A percentile compares a stretch with the other conserved stretches of the same genome.
phyloP scores from a whole-genome alignment of 441 rosid species.

The Sinapis alba region DNA sequence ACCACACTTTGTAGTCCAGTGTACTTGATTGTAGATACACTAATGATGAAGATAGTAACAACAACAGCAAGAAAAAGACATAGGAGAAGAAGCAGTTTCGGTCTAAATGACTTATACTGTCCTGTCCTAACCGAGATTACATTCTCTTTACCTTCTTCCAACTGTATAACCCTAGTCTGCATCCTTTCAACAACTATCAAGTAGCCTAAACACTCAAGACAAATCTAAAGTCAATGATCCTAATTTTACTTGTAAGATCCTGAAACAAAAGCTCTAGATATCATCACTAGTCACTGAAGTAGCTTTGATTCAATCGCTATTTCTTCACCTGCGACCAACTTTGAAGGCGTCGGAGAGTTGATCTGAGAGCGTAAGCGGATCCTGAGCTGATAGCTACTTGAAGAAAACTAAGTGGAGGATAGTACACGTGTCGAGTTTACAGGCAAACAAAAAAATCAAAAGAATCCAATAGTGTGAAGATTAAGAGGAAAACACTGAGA shows the following conservation, averaged over 20 bases:
- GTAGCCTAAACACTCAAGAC: background rate
- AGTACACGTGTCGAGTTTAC: slow-evolving; percentile 29
- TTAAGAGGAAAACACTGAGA: background rate
- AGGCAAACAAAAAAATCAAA: background rate
- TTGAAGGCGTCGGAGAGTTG: background rate
- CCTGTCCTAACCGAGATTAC: slow-evolving; percentile 41
- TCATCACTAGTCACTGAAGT: no score
- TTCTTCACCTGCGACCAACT: slow-evolving; percentile 8
- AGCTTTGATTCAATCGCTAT: slow-evolving; percentile 2
- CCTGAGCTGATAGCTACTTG: background rate
- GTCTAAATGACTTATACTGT: slow-evolving; percentile 41
- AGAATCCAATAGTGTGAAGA: slow-evolving; percentile 7
- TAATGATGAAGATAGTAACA: slow-evolving; percentile 58
- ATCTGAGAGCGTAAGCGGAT: background rate
- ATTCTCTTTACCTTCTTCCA: slow-evolving; percentile 79
- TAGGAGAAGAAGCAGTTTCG: slow-evolving; percentile 55
- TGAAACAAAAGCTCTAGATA: no score
- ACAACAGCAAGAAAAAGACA: slow-evolving; percentile 58
- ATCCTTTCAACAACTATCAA: slow-evolving; percentile 36
- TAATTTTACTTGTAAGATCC: slow-evolving; percentile 5
- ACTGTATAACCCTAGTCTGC: slow-evolving; percentile 59
- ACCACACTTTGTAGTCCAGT: slow-evolving; percentile 58
- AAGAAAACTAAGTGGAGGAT: background rate
- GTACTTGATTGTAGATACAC: slow-evolving; percentile 64
- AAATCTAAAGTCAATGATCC: slow-evolving; percentile 6